Evolutionary conservation across 805 yeast genomes (phyloP), one percentile per base, ranked within the genome.

Genomic region (Starmerella apis): DNA sequence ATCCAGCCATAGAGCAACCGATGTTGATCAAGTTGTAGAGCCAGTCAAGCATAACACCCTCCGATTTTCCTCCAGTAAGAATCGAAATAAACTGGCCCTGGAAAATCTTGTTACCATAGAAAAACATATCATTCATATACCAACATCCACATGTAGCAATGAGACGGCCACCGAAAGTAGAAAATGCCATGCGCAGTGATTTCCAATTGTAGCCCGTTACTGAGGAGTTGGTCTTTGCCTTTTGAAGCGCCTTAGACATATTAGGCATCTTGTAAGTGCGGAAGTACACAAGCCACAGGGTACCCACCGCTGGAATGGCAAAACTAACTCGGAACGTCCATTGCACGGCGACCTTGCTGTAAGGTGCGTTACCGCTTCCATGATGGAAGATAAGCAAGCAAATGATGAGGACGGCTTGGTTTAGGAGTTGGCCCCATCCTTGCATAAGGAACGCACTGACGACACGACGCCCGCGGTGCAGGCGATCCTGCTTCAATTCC

Each of bases 1-100:
- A 78, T 54, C 83, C 83, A 52, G 79, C 81, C 58, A 78, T 68
- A 30, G 81, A 73, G 74, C 96, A 96, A 50, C 96, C 96, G 68
- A 64, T 59, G 61, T 68, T 68, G 61, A 67, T 59, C 55, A 68
- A 31, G 56, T 66, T 68, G 59, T 61, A 68, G 49, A 68, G 53
- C 70, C 81, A 74, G 60, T 71, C 69, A 59, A 73, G 65, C 65
- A 77, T 76, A 66, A 78, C 75, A 64, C 75, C 72, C 43, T 67
- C 66, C 23, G 71, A 53, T 38, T 44, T 43, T 19, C 31, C 23
- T 24, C 49, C 48, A 44, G 76, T 69, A 54, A 78, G 75, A 39
- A 74, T 69, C 23, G 68, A 65, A 20, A 77, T 71, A 50, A 61
- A 61, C 32, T 54, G 32, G 24, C 61, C 58, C 57, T 61, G 64